Evolutionary conservation across 345 rosid species (phyloP).

Genomic region (Arabis alpina): DNA sequence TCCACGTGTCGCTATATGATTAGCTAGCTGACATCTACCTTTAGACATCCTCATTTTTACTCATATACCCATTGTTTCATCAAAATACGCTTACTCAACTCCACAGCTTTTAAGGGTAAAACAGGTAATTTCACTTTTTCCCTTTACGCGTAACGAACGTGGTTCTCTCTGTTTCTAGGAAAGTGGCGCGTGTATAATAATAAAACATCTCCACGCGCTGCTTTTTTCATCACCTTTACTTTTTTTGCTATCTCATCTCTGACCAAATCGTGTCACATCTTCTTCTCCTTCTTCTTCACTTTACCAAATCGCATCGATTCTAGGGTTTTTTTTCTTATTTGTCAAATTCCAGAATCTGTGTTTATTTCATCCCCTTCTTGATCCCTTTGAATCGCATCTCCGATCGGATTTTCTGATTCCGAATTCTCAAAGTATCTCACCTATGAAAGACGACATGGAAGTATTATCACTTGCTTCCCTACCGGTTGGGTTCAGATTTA

Average conservation of each 20-base stretch:
- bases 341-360: constrained; percentile 30
- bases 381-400: constrained; percentile 39
- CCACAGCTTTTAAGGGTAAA: not conserved
- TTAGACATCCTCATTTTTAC: constrained; percentile 17
- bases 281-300: constrained; percentile 40
- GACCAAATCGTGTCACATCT: constrained; percentile 28
- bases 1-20: constrained; percentile 16
- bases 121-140: not conserved
- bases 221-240: constrained; percentile 4
- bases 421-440: constrained; percentile 7
- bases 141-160: constrained; percentile 41
- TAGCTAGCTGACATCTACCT: constrained; percentile 9
- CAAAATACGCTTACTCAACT: not conserved
- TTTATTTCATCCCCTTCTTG: not conserved
- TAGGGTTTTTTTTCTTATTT: constrained; percentile 20
- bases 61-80: not conserved
- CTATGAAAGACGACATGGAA: constrained; percentile 46
- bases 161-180: constrained; percentile 24
- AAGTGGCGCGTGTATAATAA: constrained; percentile 26
- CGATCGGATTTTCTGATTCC: not conserved
- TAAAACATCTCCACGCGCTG: constrained; percentile 17
- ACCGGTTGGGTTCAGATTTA: constrained; percentile 85
- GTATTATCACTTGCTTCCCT: constrained; percentile 59
- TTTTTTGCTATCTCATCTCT: constrained; percentile 3
- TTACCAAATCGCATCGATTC: constrained; percentile 32